A percentile compares a stretch with the other conserved stretches of the same genome.
Evolutionary conservation across 768 basidiomycete genomes (phyloP).

Genomic region (Polyporus arcularius): DNA sequence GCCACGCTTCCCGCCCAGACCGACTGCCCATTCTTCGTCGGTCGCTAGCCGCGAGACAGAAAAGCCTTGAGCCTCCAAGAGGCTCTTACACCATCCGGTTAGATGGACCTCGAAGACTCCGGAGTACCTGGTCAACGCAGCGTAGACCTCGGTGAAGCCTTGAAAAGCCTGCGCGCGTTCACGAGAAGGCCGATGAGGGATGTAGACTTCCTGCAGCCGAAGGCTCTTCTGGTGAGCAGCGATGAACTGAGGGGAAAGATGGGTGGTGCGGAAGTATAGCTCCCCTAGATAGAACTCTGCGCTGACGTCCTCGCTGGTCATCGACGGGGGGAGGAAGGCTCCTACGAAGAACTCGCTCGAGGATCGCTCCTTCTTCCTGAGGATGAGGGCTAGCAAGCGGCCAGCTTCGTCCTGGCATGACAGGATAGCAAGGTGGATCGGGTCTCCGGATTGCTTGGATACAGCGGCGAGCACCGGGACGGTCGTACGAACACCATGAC

Average conservation of each 20-base stretch:
- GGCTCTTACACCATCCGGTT: neutral
- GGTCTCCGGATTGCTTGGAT: neutral
- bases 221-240: neutral
- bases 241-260: neutral
- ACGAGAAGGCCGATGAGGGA: constrained; percentile 1
- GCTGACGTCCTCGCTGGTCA: neutral
- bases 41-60: neutral
- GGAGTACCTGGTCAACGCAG: neutral
- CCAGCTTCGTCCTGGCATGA: constrained; percentile 3
- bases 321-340: neutral
- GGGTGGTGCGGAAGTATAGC: constrained; percentile 6
- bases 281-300: neutral
- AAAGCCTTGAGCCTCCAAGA: neutral
- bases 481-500: neutral
- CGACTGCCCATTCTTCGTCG: neutral
- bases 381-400: neutral
- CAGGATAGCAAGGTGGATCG: neutral
- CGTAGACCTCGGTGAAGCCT: neutral
- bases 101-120: neutral
- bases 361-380: neutral
- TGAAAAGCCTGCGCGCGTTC: neutral
- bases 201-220: neutral
- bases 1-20: neutral
- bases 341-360: neutral
- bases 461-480: neutral